Conservation (phyloP, 441 rosid genomes). For the Bocquillonia castaneifolia region DNA sequence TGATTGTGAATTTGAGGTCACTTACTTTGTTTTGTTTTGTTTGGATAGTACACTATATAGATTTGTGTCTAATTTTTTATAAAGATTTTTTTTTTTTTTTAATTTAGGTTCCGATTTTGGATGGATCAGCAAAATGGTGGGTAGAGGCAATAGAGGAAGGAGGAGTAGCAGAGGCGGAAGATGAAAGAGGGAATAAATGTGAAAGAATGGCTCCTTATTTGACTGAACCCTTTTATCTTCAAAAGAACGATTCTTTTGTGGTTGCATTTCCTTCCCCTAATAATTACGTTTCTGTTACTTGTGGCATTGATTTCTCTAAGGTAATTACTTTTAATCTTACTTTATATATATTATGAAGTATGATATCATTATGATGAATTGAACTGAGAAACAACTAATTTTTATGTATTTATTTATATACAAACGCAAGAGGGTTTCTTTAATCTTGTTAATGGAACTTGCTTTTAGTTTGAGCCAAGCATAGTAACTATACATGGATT, state of each 20-base stretch:
- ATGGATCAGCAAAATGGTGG: slow-evolving; percentile 85
- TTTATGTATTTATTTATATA: no score
- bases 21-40: no score
- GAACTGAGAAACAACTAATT: no score
- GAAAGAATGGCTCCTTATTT: slow-evolving; percentile 57
- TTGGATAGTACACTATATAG: no score
- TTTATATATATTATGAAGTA: no score
- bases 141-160: slow-evolving; percentile 52
- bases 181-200: slow-evolving; percentile 38
- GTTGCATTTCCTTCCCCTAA: slow-evolving; percentile 57
- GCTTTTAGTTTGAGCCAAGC: no score
- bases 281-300: slow-evolving; percentile 56
- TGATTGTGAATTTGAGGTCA: slow-evolving; percentile 57
- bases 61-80: no score
- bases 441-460: no score
- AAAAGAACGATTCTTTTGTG: slow-evolving; percentile 57
- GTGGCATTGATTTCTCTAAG: slow-evolving; percentile 77
- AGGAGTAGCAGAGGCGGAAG: slow-evolving; percentile 52
- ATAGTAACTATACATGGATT: no score
- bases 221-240: slow-evolving; percentile 51
- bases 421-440: no score
- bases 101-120: slow-evolving; percentile 87
- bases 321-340: slow-evolving; percentile 24
- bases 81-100: no score
- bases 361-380: no score